Evolutionary conservation across 495 filamentous ascomycete species (phyloP).

Genomic region (Penicillium robsamsonii): DNA sequence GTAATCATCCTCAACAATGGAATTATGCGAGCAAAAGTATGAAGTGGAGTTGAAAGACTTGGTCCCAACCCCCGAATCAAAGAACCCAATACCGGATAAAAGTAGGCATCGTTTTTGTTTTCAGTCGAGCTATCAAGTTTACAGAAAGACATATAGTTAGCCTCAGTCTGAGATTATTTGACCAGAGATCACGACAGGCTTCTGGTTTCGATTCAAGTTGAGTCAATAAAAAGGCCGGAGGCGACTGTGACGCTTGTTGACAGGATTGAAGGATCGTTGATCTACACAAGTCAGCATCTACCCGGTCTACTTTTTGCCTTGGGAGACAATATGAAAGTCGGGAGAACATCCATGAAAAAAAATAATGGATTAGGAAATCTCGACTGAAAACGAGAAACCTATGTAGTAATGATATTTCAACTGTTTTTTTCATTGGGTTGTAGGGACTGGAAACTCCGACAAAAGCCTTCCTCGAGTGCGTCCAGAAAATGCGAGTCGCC

Average conservation of each 20-base stretch:
- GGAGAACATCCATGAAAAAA: conserved; percentile 6
- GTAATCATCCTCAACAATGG: background rate
- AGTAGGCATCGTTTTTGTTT: background rate
- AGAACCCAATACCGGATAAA: background rate
- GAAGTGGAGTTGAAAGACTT: background rate
- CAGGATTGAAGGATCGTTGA: background rate
- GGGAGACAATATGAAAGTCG: background rate
- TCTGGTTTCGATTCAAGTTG: background rate
- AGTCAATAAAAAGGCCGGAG: background rate
- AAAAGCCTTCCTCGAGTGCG: conserved; percentile 29
- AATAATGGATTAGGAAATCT: conserved; percentile 15
- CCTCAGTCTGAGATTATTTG: too few species aligned
- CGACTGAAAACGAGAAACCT: conserved; percentile 14
- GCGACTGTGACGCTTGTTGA: background rate
- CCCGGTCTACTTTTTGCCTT: background rate
- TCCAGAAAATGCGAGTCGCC: conserved; percentile 43
- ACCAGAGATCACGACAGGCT: background rate
- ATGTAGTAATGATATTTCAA: conserved; percentile 37
- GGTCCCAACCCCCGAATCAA: background rate
- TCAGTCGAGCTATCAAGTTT: background rate
- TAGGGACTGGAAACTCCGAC: conserved; percentile 39
- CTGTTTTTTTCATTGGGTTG: conserved; percentile 45
- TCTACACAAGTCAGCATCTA: background rate
- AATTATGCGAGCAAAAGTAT: background rate
- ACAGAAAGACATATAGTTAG: too few species aligned